Evolutionary conservation across 176 grass and related monocot species (phyloP), one percentile per base, ranked within the genome.

Genomic region (Calamus simplicifolius): DNA sequence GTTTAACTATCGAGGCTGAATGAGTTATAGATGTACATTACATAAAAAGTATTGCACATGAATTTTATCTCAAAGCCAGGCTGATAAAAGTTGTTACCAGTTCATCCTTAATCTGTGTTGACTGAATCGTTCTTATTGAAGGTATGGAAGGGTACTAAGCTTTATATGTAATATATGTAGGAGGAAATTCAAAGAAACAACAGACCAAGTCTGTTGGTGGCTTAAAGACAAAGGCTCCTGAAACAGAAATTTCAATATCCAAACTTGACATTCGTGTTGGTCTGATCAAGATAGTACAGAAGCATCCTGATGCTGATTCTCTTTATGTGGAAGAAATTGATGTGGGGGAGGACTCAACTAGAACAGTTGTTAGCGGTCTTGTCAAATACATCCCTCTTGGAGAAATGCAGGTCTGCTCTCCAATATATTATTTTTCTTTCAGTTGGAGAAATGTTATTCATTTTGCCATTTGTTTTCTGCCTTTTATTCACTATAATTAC

Each of bases 251-350:
- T 61, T 78, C 75, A 0, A 52, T 98, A 61, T 72, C 87, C 12
- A 97, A 82, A 63, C 62, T 97, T 58, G 93, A 97, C 61, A 83
- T 97, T 56, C 72, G 93, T 43, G 93, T 97, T 63, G 93, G 87
- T 18, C 71, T 92, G 31, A 85, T 97, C 31, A 92, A 29, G 55
- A 87, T 88, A 82, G 93, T 70, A 67, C 81, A 88, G 69, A 97
- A 91, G 63, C 93, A 97, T 66, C 84, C 81, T 21, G 93, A 92
- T 68, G 93, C 93, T 5, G 87, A 92, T 85, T 91, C 93, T 30
- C 93, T 97, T 65, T 97, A 97, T 12, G 79, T 97, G 2, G 93
- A 92, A 74, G 93, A 92, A 81, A 97, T 97, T 1, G 87, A 97
- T 78, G 87, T 92, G 52, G 93, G 87, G 64, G 93, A 97, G 63